phyloP scores from a whole-genome alignment of 306 rosid species.

The Dalbergia oliveri region DNA sequence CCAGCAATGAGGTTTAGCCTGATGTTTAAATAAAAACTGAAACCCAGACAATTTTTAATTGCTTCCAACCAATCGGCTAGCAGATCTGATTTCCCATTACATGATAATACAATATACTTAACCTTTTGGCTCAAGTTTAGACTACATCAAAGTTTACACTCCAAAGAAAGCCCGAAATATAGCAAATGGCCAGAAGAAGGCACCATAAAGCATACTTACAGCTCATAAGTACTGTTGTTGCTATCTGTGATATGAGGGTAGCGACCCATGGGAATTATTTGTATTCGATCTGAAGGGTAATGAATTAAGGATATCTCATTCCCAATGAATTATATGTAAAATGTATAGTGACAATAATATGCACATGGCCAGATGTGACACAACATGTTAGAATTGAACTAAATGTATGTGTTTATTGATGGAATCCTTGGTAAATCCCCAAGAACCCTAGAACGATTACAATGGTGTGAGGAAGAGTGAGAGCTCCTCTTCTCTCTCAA shows the following conservation, averaged over 20 bases:
- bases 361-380: conserved; percentile 4
- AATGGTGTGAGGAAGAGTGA: too few species aligned
- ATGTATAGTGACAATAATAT: conserved; percentile 28
- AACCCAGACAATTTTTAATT: conserved; percentile 16
- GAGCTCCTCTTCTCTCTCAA: too few species aligned
- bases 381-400: too few species aligned
- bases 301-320: conserved; percentile 55
- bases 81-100: neutral
- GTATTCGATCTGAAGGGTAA: conserved; percentile 71
- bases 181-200: too few species aligned
- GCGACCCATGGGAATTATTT: conserved; percentile 97
- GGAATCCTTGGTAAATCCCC: too few species aligned
- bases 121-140: conserved; percentile 31
- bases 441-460: too few species aligned
- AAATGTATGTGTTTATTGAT: too few species aligned
- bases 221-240: conserved; percentile 77
- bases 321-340: conserved; percentile 22
- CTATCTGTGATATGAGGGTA: conserved; percentile 90
- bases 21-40: conserved; percentile 14
- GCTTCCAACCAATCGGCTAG: neutral
- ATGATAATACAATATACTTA: conserved; percentile 9
- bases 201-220: conserved; percentile 65
- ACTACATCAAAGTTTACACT: neutral
- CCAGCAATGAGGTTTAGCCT: neutral
- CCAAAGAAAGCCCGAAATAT: conserved; percentile 1